A percentile compares a stretch with the other conserved stretches of the same genome.
These are phyloP conservation scores for Penicillium olsonii DNA, from an alignment of 2,329 filamentous ascomycete genomes.

Conservation along the genomic window DNA sequence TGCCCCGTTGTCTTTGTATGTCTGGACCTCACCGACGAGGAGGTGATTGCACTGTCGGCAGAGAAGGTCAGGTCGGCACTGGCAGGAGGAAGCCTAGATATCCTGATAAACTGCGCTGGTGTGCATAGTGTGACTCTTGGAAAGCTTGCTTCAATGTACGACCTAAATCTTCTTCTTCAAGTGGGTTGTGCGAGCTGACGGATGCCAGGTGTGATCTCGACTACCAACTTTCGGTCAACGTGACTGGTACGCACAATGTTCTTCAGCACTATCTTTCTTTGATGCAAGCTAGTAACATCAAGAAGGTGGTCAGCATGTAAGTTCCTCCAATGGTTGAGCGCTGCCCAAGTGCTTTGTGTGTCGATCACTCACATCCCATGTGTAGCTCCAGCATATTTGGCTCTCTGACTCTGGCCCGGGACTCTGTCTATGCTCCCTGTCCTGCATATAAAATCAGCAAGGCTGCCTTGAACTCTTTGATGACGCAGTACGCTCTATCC, in stretches of 20 bases:
- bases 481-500: conserved; percentile 35
- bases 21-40: conserved; percentile 39
- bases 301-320: neutral
- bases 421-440: conserved; percentile 21
- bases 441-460: conserved; percentile 52
- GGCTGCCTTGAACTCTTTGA: conserved; percentile 52
- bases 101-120: conserved; percentile 35
- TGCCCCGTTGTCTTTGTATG: conserved; percentile 28
- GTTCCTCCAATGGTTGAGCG: neutral
- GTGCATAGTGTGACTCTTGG: conserved; percentile 17
- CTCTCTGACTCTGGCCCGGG: conserved; percentile 35
- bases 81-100: conserved; percentile 38
- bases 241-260: conserved; percentile 39
- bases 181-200: neutral
- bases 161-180: neutral
- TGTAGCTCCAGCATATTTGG: conserved; percentile 42
- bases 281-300: neutral
- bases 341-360: neutral
- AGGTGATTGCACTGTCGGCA: conserved; percentile 38
- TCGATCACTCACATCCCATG: conserved; percentile 11
- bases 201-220: conserved; percentile 17
- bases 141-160: conserved; percentile 18
- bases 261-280: conserved; percentile 37
- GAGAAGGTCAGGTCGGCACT: conserved; percentile 34
- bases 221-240: conserved; percentile 42